Evolutionary conservation across 2,329 filamentous ascomycete species (phyloP).

Genomic region (Cercospora brassicicola): DNA sequence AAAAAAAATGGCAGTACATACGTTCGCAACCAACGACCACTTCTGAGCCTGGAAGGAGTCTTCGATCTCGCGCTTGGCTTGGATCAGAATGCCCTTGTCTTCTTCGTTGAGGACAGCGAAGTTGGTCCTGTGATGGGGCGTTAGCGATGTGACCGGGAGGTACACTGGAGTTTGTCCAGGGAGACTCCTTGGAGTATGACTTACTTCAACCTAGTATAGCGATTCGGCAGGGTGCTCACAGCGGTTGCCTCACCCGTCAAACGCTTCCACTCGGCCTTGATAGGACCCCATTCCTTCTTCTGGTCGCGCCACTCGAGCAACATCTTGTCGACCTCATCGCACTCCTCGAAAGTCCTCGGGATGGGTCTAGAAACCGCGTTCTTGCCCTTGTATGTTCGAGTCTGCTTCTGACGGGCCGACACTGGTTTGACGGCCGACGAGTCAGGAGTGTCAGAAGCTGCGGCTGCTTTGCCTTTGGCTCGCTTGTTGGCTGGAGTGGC

Average conservation of each 20-base stretch:
- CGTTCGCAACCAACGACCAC: slow-evolving; percentile 42
- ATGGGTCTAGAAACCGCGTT: slow-evolving; percentile 20
- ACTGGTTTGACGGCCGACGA: not conserved
- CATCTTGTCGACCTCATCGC: slow-evolving; percentile 32
- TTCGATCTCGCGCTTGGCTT: slow-evolving; percentile 44
- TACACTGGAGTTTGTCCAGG: not conserved
- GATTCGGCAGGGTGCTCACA: slow-evolving; percentile 41
- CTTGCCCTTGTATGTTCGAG: slow-evolving; percentile 15
- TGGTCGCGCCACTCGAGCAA: slow-evolving; percentile 35
- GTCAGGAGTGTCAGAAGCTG: not conserved
- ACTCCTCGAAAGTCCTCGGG: slow-evolving; percentile 32
- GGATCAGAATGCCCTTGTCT: slow-evolving; percentile 35
- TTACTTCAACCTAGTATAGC: slow-evolving; percentile 36
- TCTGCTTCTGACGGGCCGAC: slow-evolving; percentile 10
- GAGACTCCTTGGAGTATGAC: not conserved
- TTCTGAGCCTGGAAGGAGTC: slow-evolving; percentile 43
- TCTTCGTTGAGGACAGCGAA: slow-evolving; percentile 41
- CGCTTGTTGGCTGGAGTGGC: slow-evolving; percentile 10
- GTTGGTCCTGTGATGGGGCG: slow-evolving; percentile 36
- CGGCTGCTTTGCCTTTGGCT: not conserved
- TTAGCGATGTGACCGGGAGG: not conserved
- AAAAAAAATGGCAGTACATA: not conserved
- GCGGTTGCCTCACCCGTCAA: slow-evolving; percentile 40
- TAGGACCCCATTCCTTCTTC: slow-evolving; percentile 32
- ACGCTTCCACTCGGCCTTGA: slow-evolving; percentile 31